Evolutionary conservation across 2,329 filamentous ascomycete genomes (phyloP).

Genomic region (Epichloe coenophiala): DNA sequence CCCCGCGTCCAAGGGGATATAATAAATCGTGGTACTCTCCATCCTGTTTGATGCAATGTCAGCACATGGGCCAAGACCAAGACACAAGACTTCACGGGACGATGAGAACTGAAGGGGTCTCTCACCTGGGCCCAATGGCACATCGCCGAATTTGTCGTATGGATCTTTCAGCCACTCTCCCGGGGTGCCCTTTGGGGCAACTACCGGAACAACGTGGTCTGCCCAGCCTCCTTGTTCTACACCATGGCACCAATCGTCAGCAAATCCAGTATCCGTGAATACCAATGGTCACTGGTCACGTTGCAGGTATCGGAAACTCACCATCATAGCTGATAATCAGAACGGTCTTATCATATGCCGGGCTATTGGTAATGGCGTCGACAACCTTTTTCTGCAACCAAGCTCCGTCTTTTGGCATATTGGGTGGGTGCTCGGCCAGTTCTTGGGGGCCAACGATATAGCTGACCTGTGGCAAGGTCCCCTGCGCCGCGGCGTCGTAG

Average conservation of each 20-base stretch:
- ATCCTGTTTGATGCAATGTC: constrained; percentile 10
- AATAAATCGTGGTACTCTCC: constrained; percentile 38
- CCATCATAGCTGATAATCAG: constrained; percentile 39
- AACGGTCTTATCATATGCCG: constrained; percentile 32
- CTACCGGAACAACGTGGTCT: constrained; percentile 36
- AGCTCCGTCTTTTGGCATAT: constrained; percentile 37
- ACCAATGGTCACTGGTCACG: no score
- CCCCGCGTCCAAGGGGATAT: constrained; percentile 41
- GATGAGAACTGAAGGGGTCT: not conserved
- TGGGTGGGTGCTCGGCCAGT: constrained; percentile 29
- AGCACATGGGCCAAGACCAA: not conserved
- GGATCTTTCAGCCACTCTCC: constrained; percentile 37
- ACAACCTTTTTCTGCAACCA: constrained; percentile 42
- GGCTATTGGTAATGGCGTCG: constrained; percentile 33
- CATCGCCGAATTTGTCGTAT: constrained; percentile 12
- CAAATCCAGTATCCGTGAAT: not conserved
- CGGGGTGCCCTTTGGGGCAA: constrained; percentile 30
- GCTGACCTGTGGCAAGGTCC: constrained; percentile 35
- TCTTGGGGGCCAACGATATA: constrained; percentile 41
- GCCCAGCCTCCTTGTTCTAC: constrained; percentile 39
- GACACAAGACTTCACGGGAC: no score
- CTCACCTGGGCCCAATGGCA: constrained; percentile 17
- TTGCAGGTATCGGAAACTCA: constrained; percentile 8
- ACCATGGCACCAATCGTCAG: not conserved
- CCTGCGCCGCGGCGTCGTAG: constrained; percentile 32